phyloP scores from a whole-genome alignment of 2,329 filamentous ascomycete genomes.

The Diaporthe sp. region DNA sequence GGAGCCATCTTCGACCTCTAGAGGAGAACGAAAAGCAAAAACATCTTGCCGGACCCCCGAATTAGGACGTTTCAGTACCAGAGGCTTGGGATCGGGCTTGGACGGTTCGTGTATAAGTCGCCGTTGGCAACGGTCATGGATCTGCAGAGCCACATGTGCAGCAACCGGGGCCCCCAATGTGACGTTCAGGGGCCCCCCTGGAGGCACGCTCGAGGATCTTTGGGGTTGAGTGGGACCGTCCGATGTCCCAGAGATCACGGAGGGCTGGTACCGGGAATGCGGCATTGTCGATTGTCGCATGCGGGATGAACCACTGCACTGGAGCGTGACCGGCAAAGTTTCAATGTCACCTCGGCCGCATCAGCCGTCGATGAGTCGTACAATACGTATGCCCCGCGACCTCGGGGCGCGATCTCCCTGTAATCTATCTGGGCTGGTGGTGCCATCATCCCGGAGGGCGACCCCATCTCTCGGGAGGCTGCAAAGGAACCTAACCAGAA shows the following conservation, averaged over 20 bases:
- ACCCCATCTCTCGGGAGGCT: slow-evolving; percentile 14
- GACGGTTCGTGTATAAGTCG: slow-evolving; percentile 6
- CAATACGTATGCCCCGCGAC: neutral
- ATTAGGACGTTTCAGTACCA: slow-evolving; percentile 14
- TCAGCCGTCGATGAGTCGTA: slow-evolving; percentile 16
- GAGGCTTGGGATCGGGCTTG: neutral
- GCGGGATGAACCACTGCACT: slow-evolving; percentile 24
- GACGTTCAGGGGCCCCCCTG: slow-evolving; percentile 6
- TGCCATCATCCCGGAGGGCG: slow-evolving; percentile 13
- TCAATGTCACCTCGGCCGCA: slow-evolving; percentile 22
- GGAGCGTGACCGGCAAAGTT: neutral
- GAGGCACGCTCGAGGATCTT: neutral
- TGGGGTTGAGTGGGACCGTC: slow-evolving; percentile 12
- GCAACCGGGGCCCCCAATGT: neutral
- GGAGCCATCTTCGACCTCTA: neutral
- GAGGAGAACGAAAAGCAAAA: neutral
- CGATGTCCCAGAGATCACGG: slow-evolving; percentile 8
- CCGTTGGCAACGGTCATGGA: slow-evolving; percentile 16
- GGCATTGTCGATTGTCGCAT: slow-evolving; percentile 8
- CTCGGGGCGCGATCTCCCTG: neutral
- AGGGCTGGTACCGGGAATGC: slow-evolving; percentile 7
- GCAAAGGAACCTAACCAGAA: slow-evolving; percentile 29
- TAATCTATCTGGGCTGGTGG: neutral
- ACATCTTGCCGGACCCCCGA: neutral
- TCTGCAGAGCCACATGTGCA: slow-evolving; percentile 18